Base-by-base conservation (phyloP, 2,329 filamentous ascomycete species). In the Nothophaeocryptopus gaeumannii region DNA sequence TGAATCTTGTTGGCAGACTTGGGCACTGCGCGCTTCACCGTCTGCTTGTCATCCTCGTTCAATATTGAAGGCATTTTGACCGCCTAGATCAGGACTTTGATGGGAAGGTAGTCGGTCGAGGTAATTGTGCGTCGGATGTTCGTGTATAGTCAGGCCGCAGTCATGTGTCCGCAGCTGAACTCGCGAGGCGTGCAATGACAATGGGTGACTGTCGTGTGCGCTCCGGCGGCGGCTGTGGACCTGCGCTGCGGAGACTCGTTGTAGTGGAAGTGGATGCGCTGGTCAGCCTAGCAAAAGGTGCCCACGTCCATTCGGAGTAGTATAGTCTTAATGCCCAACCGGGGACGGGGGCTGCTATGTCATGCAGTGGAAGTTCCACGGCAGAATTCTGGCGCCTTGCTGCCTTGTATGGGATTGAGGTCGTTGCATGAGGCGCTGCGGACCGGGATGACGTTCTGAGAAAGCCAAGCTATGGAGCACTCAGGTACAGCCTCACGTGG, bases 1-100 rank as follows among this genome's bases (percentile, higher is more conserved):
- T 95, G 88, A 72, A 99, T 97, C 78, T 97, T 97, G 83, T 97
- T 99, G 64, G 85, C 84, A 57, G 89, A 83, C 72, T 95, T 96
- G 55, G 93, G 92, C 47, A 99, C 89, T 62, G 86, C 87, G 68
- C 93, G 86, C 77, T 95, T 95, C 72, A 99, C 91, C 54, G 85
- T 95, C 74, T 95, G 88, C 79, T 95, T 96, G 76, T 99, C 93
- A 65, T 91, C 86, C 66, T 96, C 92, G 68, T 79, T 88, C 50
- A 99, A 82, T 59, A 95, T 82, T 9, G 61, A 63, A 29, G 63
- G 61, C 63, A 65, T 65, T 38, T 33, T 30, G 15, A 15, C n/a
- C 5, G 30, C 3, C 8, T 29, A 15, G 38, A 20, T 32, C 11
- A 13, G 29, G 29, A 16, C 8, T 31, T 44, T 14, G 36, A 9